Percentiles rank a stretch among this genome's conserved stretches.
phyloP scores from a whole-genome alignment of 371 early-diverging fungal genomes.

The Mucor piriformis region DNA sequence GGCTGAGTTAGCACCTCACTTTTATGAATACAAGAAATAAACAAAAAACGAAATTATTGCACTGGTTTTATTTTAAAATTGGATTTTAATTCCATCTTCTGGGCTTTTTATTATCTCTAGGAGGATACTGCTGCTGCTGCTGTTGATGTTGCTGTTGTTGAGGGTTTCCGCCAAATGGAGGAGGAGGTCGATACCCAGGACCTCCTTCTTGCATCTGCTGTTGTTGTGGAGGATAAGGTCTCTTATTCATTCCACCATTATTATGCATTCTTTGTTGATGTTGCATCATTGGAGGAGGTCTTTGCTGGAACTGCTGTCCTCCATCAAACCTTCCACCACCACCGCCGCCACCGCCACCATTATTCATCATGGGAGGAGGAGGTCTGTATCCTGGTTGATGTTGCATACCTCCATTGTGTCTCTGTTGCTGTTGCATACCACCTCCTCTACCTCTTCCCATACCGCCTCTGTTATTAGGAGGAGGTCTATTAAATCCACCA shows the following conservation, averaged over 20 bases:
- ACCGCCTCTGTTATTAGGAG: slow-evolving; percentile 5
- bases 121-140: slow-evolving; percentile 4
- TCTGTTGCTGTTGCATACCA: slow-evolving; percentile 8
- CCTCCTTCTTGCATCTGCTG: slow-evolving; percentile 9
- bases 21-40: slow-evolving; percentile 50
- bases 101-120: slow-evolving; percentile 18
- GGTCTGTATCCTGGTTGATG: slow-evolving; percentile 20
- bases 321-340: not conserved
- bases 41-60: not conserved
- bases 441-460: slow-evolving; percentile 10
- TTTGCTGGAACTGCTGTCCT: slow-evolving; percentile 2
- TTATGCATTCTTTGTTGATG: slow-evolving; percentile 13
- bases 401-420: slow-evolving; percentile 10
- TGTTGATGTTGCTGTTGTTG: slow-evolving; percentile 16
- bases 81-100: slow-evolving; percentile 22
- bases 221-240: slow-evolving; percentile 11
- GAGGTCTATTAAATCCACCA: slow-evolving; percentile 12
- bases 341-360: not conserved
- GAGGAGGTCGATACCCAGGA: slow-evolving; percentile 28
- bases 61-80: not conserved
- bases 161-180: slow-evolving; percentile 14
- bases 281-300: slow-evolving; percentile 4
- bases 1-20: slow-evolving; percentile 69
- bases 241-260: slow-evolving; percentile 4
- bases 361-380: slow-evolving; percentile 25